Percentiles rank a stretch among this genome's conserved stretches.
phyloP scores from a whole-genome alignment of 257 asterid genomes.

The Paraleonurus japonicus region DNA sequence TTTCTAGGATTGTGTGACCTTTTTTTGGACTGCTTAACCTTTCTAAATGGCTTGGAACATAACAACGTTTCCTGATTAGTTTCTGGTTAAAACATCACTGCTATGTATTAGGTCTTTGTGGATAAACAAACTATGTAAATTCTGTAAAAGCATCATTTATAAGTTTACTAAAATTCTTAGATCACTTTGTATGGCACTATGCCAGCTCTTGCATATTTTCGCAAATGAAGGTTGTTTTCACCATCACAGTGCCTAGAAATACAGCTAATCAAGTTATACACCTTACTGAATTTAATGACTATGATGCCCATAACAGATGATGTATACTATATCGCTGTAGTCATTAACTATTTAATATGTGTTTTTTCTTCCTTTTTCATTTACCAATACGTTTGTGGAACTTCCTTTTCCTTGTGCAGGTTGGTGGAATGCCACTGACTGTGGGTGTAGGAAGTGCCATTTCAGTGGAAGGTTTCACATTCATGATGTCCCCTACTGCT shows the following conservation, averaged over 20 bases:
- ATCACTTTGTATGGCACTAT: conserved; percentile 17
- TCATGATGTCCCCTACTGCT: conserved; percentile 69
- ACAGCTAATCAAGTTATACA: not conserved
- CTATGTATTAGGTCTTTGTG: not conserved
- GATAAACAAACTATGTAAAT: not conserved
- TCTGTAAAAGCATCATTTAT: not conserved
- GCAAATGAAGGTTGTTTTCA: not conserved
- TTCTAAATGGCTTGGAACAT: not conserved
- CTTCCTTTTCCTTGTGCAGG: conserved; percentile 46
- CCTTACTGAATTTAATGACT: not conserved
- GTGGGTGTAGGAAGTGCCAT: conserved; percentile 82
- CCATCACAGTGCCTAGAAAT: not conserved
- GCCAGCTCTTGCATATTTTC: not conserved
- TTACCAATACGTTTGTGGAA: not conserved
- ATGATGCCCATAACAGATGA: conserved; percentile 5
- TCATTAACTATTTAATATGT: not conserved
- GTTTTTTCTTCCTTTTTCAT: conserved; percentile 22
- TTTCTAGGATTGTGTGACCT: conserved; percentile 4
- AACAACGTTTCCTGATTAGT: not conserved
- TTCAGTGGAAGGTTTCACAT: conserved; percentile 79
- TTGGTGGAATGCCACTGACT: conserved; percentile 84
- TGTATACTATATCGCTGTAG: conserved; percentile 2
- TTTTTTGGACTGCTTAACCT: not conserved
- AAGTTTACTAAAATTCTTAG: no score
- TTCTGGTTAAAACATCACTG: not conserved